Conservation (phyloP, 1,284 basidiomycete species). For the Termitomyces sp. region DNA sequence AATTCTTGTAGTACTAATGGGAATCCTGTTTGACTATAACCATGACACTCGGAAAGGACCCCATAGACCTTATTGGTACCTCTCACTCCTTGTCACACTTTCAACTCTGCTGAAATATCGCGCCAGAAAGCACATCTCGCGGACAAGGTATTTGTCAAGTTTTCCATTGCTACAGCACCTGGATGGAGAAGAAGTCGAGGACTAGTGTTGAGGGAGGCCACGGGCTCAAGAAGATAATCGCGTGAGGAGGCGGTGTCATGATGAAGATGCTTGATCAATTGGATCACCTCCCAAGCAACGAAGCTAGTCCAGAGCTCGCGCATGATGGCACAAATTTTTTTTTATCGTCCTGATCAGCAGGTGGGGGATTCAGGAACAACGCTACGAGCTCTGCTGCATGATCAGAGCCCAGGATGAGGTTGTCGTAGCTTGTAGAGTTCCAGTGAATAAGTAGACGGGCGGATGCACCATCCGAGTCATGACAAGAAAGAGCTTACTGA, state of each 20-base stretch:
- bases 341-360: conserved; percentile 22
- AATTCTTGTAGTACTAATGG: no score
- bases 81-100: not conserved
- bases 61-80: no score
- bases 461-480: not conserved
- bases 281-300: conserved; percentile 27
- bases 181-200: conserved; percentile 19
- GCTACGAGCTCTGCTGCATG: conserved; percentile 30
- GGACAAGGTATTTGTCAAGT: conserved; percentile 3
- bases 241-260: not conserved
- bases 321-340: conserved; percentile 28
- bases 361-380: conserved; percentile 26
- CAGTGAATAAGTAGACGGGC: not conserved
- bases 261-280: not conserved
- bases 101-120: conserved; percentile 21
- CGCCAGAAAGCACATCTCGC: conserved; percentile 26
- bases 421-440: conserved; percentile 26
- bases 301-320: conserved; percentile 33
- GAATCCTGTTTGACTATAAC: no score
- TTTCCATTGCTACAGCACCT: conserved; percentile 13
- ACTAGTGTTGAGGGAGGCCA: conserved; percentile 3
- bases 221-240: not conserved
- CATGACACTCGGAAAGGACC: no score
- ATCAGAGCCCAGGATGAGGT: conserved; percentile 28
- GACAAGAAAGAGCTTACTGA: conserved; percentile 21